Percentiles rank a stretch among this genome's conserved stretches.
These are phyloP conservation scores for Croton setiger DNA, from an alignment of 441 rosid species.

Conservation along the genomic window DNA sequence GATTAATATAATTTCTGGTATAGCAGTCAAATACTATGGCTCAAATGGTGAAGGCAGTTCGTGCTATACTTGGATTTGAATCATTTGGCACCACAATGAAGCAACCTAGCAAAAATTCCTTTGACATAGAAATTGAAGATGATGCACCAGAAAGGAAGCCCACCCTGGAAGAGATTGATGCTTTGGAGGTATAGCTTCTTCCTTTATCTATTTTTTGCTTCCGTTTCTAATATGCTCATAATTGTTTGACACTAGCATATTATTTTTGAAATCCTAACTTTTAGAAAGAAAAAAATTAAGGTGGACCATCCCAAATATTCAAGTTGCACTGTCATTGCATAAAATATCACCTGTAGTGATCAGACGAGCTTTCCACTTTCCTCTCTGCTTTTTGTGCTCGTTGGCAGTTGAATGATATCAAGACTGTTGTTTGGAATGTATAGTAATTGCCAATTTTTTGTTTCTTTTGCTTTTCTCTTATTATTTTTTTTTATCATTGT, in stretches of 20 bases:
- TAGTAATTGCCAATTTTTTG: neutral
- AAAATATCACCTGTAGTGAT: neutral
- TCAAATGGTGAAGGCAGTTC: conserved; percentile 93
- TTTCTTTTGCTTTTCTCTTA: neutral
- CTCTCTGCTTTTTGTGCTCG: neutral
- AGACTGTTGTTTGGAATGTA: neutral
- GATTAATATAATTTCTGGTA: conserved; percentile 7
- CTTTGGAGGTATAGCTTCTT: conserved; percentile 69
- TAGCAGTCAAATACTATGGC: conserved; percentile 92
- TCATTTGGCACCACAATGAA: conserved; percentile 46
- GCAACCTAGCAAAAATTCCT: conserved; percentile 33
- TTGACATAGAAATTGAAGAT: conserved; percentile 68
- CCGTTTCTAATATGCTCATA: conserved; percentile 1
- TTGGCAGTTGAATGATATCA: neutral
- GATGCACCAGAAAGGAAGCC: conserved; percentile 86
- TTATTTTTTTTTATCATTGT: neutral
- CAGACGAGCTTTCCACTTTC: neutral
- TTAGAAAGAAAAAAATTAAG: neutral
- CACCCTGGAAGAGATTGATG: conserved; percentile 93
- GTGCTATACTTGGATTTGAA: conserved; percentile 76
- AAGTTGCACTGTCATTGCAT: neutral
- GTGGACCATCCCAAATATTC: neutral
- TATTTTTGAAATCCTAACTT: neutral
- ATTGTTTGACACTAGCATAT: neutral
- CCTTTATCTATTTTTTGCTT: conserved; percentile 4